Evolutionary conservation across 2,329 filamentous ascomycete species (phyloP).

Genomic region (Samsoniella hepiali): DNA sequence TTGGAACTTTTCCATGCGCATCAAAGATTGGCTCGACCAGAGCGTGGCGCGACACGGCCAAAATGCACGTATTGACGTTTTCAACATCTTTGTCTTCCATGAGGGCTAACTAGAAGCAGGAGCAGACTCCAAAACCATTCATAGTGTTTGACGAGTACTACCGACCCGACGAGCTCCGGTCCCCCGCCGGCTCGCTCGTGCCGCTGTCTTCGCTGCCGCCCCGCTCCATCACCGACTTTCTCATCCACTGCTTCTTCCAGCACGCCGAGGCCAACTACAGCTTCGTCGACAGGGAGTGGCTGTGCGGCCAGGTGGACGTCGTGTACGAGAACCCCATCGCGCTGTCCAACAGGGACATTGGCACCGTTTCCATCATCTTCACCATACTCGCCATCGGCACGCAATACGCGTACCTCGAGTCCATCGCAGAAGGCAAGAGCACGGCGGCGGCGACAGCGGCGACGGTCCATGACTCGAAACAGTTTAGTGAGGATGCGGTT

Average conservation of each 20-base stretch:
- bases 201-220: conserved; percentile 43
- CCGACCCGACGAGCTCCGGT: conserved; percentile 44
- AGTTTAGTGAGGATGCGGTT: conserved; percentile 49
- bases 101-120: conserved; percentile 26
- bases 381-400: conserved; percentile 49
- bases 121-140: conserved; percentile 26
- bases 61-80: conserved; percentile 25
- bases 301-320: conserved; percentile 38
- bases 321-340: conserved; percentile 39
- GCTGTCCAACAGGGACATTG: conserved; percentile 39
- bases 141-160: conserved; percentile 35
- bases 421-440: conserved; percentile 19
- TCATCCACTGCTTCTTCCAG: conserved; percentile 46
- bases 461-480: conserved; percentile 21
- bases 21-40: conserved; percentile 48
- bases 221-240: conserved; percentile 44
- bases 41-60: conserved; percentile 30
- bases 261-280: conserved; percentile 49
- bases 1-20: conserved; percentile 51
- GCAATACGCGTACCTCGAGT: conserved; percentile 48
- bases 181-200: conserved; percentile 36
- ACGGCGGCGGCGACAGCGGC: neutral
- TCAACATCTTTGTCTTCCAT: neutral
- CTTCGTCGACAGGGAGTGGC: conserved; percentile 44
- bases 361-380: conserved; percentile 43